Evolutionary conservation across 1,139 yeast species (phyloP).

Genomic region (Spathaspora sp.): DNA sequence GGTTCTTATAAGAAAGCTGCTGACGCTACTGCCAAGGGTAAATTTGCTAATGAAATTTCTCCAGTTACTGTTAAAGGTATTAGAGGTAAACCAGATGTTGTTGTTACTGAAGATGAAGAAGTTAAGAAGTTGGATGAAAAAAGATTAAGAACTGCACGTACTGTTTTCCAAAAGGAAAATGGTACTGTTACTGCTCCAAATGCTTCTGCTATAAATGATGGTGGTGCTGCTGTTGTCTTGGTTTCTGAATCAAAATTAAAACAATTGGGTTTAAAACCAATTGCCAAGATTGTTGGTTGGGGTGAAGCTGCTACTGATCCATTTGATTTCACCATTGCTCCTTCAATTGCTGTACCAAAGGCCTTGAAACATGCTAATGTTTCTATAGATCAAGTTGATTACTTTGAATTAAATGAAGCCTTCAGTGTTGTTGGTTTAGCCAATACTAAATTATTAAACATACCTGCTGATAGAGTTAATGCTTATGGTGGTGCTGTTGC

Average conservation of each 20-base stretch:
- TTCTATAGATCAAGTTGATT: constrained; percentile 59
- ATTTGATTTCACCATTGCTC: constrained; percentile 91
- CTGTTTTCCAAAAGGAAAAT: constrained; percentile 87
- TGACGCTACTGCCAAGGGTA: constrained; percentile 74
- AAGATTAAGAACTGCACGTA: constrained; percentile 76
- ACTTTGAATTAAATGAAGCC: constrained; percentile 93
- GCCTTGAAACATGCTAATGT: constrained; percentile 87
- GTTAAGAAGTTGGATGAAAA: constrained; percentile 69
- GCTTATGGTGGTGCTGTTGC: constrained; percentile 99
- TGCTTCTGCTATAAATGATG: constrained; percentile 94
- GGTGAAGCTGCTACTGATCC: constrained; percentile 98
- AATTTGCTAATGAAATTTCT: constrained; percentile 75
- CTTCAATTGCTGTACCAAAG: constrained; percentile 90
- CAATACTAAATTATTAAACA: constrained; percentile 69
- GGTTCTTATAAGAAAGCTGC: constrained; percentile 75
- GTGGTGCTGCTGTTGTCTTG: constrained; percentile 91
- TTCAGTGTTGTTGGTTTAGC: constrained; percentile 95
- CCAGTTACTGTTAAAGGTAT: constrained; percentile 86
- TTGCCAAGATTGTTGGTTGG: constrained; percentile 89
- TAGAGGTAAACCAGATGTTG: constrained; percentile 89
- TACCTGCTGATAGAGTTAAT: constrained; percentile 72
- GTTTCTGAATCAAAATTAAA: constrained; percentile 80
- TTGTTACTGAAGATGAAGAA: constrained; percentile 74
- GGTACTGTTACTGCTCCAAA: constrained; percentile 98
- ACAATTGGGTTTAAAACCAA: constrained; percentile 82